Evolutionary conservation across 306 rosid species (phyloP).

Genomic region (Gillenia trifoliata): DNA sequence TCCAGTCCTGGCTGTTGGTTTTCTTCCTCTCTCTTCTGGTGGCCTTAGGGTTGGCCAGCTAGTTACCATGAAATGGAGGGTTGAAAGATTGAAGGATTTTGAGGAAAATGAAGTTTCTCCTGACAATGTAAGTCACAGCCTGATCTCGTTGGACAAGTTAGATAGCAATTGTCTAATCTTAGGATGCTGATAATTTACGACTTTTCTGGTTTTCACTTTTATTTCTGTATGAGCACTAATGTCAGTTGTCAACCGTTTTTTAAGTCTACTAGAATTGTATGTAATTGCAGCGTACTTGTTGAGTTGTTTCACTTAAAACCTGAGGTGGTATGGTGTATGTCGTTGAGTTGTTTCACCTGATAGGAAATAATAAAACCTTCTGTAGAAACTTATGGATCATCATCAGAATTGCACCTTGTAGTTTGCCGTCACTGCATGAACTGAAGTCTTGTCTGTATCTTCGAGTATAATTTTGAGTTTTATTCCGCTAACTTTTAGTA

Average conservation of each 20-base stretch:
- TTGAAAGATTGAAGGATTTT: constrained; percentile 79
- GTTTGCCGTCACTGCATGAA: neutral
- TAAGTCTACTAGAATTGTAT: neutral
- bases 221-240: neutral
- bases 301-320: neutral
- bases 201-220: neutral
- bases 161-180: neutral
- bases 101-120: constrained; percentile 43
- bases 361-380: neutral
- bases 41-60: constrained; percentile 87
- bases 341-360: neutral
- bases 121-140: constrained; percentile 48
- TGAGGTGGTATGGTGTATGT: neutral
- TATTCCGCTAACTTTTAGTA: neutral
- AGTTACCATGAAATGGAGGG: constrained; percentile 91
- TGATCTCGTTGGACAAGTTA: neutral
- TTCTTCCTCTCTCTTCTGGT: constrained; percentile 90
- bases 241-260: neutral
- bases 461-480: neutral
- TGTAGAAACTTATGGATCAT: neutral
- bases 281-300: neutral
- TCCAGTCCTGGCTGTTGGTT: constrained; percentile 91
- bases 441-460: neutral
- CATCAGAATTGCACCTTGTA: neutral
- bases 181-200: neutral